Conservation (phyloP, 1,284 basidiomycete genomes). For the Coniferiporia weirii region DNA sequence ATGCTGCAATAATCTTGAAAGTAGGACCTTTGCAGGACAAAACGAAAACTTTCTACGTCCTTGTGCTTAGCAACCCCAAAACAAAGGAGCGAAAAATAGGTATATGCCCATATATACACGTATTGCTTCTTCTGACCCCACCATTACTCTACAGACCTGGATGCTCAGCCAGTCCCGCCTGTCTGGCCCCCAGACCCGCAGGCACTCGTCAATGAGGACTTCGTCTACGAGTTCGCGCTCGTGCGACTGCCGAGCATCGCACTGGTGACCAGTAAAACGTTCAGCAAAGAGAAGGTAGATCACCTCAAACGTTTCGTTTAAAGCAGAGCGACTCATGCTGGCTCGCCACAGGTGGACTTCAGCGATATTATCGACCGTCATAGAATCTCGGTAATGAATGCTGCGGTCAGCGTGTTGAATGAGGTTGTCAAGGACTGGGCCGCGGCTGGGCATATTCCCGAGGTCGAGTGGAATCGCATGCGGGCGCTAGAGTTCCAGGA, state of each 20-base stretch:
- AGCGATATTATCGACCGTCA: slow-evolving; percentile 68
- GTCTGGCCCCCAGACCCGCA: slow-evolving; percentile 63
- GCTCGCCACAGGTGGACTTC: slow-evolving; percentile 56
- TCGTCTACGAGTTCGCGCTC: slow-evolving; percentile 65
- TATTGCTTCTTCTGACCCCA: not conserved
- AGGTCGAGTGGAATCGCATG: slow-evolving; percentile 82
- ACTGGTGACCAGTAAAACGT: slow-evolving; percentile 62
- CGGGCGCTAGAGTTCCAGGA: slow-evolving; percentile 93
- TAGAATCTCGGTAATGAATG: slow-evolving; percentile 57
- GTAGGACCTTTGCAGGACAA: slow-evolving; percentile 55
- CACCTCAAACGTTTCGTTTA: slow-evolving; percentile 6
- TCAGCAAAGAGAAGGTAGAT: slow-evolving; percentile 55
- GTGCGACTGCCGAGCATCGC: slow-evolving; percentile 75
- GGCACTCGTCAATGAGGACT: slow-evolving; percentile 39
- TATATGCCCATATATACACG: slow-evolving; percentile 26
- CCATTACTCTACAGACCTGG: slow-evolving; percentile 45
- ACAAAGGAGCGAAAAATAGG: slow-evolving; percentile 56
- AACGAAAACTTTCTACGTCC: slow-evolving; percentile 59
- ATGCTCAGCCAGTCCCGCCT: slow-evolving; percentile 61
- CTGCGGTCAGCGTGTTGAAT: slow-evolving; percentile 45
- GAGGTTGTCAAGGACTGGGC: slow-evolving; percentile 53
- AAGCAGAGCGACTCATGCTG: slow-evolving; percentile 6
- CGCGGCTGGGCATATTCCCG: slow-evolving; percentile 46
- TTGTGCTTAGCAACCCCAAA: slow-evolving; percentile 70
- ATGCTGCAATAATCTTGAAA: slow-evolving; percentile 75